Evolutionary conservation across 257 asterid genomes (phyloP), one percentile per base, ranked within the genome.

Genomic region (Solanum paucissectum): DNA sequence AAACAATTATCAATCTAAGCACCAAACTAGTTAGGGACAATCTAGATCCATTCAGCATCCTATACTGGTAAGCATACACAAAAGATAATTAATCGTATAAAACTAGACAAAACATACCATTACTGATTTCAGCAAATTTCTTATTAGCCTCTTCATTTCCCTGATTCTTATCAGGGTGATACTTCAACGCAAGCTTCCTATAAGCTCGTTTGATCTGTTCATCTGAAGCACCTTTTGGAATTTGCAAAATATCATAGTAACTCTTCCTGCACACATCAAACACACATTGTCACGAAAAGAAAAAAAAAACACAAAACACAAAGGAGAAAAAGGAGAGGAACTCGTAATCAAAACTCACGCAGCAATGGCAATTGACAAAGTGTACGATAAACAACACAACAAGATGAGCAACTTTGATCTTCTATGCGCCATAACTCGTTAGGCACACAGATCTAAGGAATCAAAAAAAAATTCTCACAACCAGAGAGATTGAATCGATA

Each of bases 201-300:
- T 96, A 96, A 27, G 99, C 98, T 81, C 98, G 95, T 91, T 95
- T 96, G 82, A 96, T 96, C 90, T 96, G 98, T 12, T 96, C 99
- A 25, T 96, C 99, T 18, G 99, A 87, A 82, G 99, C 99, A 73
- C 98, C 92, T 90, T 87, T 94, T 12, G 94, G 92, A 74, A 95
- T 94, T 91, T 96, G 98, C 20, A 96, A 93, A 81, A 95, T 89
- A 88, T 96, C 98, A 87, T 96, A 95, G 89, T 94, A 96, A 90
- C 95, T 96, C 95, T 95, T 95, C 91, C 98, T 95, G 96, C 29
- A 72, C 76, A 27, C 68, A 58, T 76, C 64, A 36, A 83, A 16
- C 36, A 72, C 42, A 85, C 14, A 76, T 40, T 12, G 21, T n/a
- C 60, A 12, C 29, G 29, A 20, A 18, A 52, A 6, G 9, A 16